Evolutionary conservation across 2,329 filamentous ascomycete genomes (phyloP), one percentile per base, ranked within the genome.

Genomic region (Fusarium irregulare): DNA sequence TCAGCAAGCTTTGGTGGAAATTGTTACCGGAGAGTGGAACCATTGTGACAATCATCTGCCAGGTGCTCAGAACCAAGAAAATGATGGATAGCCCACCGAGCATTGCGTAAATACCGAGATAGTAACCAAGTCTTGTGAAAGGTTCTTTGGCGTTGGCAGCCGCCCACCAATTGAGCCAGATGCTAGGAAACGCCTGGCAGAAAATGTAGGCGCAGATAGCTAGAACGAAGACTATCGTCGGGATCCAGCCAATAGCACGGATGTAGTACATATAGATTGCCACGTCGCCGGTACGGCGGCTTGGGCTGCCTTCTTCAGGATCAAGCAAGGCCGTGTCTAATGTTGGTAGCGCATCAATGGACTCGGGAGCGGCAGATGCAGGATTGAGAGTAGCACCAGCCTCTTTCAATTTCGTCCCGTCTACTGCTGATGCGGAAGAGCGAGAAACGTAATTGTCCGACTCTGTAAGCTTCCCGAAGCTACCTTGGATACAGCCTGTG

Each of bases 141-240:
- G 73, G 71, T 1, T 65, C 45, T 8, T 60, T 49, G 2, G 53
- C 53, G 11, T 75, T 75, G 12, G 71, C 73, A 3, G 55, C 71
- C 18, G 73, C 64, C 75, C 73, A 76, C 72, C 74, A 76, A 4
- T 72, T 68, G 27, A 76, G 51, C 75, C 74, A 76, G 27, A 76
- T 71, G 51, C 64, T 73, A 3, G 76, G 76, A 20, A 78, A 78
- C 1, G 64, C 63, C 9, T 69, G 60, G 32, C 69, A 76, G 25
- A 77, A 71, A 3, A 72, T 70, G 48, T 73, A 77, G 7, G 71
- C 66, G 37, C 64, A 55, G 42, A 77, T 74, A 7, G 71, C 67
- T 5, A 72, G 55, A 18, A 71, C 28, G 11, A 76, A 75, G 3
- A 65, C 44, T 4, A 60, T 40, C 2, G 70, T 63, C 18, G 72